These are phyloP conservation scores for Colletotrichum australisinense DNA, from an alignment of 2,329 filamentous ascomycete genomes.

Conservation along the genomic window DNA sequence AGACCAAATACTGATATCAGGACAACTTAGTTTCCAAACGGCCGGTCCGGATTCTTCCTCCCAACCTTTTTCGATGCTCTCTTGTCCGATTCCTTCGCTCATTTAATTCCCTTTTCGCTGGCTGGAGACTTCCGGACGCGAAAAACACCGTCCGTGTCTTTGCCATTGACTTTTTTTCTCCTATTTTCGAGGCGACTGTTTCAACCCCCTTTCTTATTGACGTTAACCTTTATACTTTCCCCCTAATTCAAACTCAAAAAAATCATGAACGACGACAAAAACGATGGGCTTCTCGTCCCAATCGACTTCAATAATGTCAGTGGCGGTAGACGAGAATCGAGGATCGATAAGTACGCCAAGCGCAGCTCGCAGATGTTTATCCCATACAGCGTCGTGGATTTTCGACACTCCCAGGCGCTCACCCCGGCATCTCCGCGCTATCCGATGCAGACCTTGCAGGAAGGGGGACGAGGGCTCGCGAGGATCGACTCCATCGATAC, in stretches of 20 bases:
- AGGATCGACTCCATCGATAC: neutral
- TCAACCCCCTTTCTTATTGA: neutral
- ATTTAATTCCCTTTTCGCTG: neutral
- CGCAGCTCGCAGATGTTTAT: constrained; percentile 15
- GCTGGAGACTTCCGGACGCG: neutral
- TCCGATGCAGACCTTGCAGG: neutral
- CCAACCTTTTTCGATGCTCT: neutral
- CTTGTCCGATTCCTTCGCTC: neutral
- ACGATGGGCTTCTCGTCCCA: neutral
- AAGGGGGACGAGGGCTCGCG: neutral
- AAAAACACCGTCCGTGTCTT: neutral
- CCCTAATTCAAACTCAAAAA: neutral
- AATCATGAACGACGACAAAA: neutral
- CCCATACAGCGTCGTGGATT: constrained; percentile 5
- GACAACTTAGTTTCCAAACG: neutral
- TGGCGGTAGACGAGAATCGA: constrained; percentile 1
- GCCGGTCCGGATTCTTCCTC: neutral
- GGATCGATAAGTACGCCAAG: constrained; percentile 18
- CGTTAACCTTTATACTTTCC: neutral
- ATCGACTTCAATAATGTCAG: neutral
- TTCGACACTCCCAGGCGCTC: neutral
- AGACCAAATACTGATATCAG: neutral
- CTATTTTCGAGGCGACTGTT: neutral
- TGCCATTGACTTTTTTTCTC: neutral
- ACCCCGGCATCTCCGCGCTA: neutral